Evolutionary conservation across 2,329 filamentous ascomycete species (phyloP), one percentile per base, ranked within the genome.

Genomic region (Cryphonectria nitschkei): DNA sequence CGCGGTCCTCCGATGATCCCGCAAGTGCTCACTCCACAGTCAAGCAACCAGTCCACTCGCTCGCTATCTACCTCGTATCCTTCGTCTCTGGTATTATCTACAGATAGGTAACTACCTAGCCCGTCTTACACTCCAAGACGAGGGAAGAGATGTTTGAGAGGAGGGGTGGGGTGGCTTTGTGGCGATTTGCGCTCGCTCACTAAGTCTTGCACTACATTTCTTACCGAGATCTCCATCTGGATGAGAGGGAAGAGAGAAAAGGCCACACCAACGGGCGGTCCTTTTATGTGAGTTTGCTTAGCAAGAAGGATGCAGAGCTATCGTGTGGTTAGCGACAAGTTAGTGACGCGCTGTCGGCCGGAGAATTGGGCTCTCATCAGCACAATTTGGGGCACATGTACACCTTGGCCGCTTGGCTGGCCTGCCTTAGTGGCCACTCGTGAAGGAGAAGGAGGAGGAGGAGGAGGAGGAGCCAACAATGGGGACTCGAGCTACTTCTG

Each of bases 231-330:
- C 16, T 39, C 16, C n/a, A 29, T n/a, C 7, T 50, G 46, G 46
- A 50, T 19, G 22, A 50, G 22, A 50, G 22, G 22, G 46, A 50
- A 2, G 46, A 39, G 22, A 50, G 26, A 14, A 16, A 32, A 58
- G 2, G 29, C 26, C 54, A 58, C 54, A 58, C 26, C 26, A 58
- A 58, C 14, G 3, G 19, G 29, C 3, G 11, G 14, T 58, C 14
- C 54, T 58, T 58, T 58, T 7, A 32, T 58, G 54, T 34, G 6
- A 19, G 29, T 32, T 16, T 32, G 54, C 54, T 32, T 3, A 58
- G 54, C 54, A 58, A 32, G 54, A 7, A 58, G 54, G 54, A 58
- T 58, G 54, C 54, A 34, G 54, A 58, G 54, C 54, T 58, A 58
- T 58, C 54, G 26, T 58, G 29, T 32, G 16, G n/a, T 50, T 50